Conservation (phyloP, 768 basidiomycete genomes). For the Kwoniella dendrophila region DNA sequence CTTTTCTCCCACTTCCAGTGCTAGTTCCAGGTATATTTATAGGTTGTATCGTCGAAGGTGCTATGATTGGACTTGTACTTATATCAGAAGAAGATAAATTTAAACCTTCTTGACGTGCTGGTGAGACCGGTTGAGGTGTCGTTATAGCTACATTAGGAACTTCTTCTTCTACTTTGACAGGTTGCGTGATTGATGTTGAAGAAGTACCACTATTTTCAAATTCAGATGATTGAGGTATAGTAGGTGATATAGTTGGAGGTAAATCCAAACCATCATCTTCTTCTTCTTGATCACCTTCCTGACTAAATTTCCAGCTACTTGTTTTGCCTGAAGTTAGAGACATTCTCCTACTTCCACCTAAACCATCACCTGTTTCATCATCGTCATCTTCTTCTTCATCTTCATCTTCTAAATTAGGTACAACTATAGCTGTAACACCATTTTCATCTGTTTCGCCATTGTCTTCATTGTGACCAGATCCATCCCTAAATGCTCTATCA, state of each 20-base stretch:
- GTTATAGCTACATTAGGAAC: slow-evolving; percentile 10
- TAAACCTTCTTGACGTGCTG: neutral
- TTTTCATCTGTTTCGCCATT: slow-evolving; percentile 25
- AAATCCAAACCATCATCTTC: slow-evolving; percentile 34
- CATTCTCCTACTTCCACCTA: too few species aligned
- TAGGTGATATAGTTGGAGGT: slow-evolving; percentile 29
- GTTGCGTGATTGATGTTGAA: neutral
- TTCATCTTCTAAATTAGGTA: slow-evolving; percentile 26
- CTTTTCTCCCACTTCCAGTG: neutral
- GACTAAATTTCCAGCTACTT: slow-evolving; percentile 23
- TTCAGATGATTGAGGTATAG: slow-evolving; percentile 15
- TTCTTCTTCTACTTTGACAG: neutral
- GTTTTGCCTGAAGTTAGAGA: too few species aligned
- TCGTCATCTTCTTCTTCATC: too few species aligned
- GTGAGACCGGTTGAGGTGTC: slow-evolving; percentile 12
- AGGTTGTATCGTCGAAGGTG: slow-evolving; percentile 1
- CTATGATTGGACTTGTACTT: neutral
- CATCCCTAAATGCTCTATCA: slow-evolving; percentile 40
- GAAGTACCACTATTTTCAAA: neutral
- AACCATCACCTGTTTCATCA: too few species aligned
- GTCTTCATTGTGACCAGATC: slow-evolving; percentile 35
- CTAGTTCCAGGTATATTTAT: slow-evolving; percentile 20
- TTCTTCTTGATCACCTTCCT: slow-evolving; percentile 18
- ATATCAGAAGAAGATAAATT: neutral
- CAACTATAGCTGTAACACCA: slow-evolving; percentile 24